phyloP scores from a whole-genome alignment of 768 basidiomycete species.

The Hypholoma sublateritium region DNA sequence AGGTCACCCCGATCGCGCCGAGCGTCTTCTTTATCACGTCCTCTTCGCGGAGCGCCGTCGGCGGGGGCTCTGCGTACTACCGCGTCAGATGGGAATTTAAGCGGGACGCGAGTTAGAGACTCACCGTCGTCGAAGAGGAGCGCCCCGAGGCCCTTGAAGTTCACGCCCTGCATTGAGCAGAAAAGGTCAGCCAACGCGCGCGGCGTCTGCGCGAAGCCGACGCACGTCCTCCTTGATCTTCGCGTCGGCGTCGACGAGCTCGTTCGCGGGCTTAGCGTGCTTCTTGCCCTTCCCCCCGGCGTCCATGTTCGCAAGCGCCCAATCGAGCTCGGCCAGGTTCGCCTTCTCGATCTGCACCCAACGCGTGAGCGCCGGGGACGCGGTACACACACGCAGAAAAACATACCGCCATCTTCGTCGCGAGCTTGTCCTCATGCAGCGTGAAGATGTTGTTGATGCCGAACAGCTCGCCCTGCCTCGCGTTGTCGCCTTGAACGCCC shows the following conservation, averaged over 20 bases:
- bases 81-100: background rate
- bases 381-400: background rate
- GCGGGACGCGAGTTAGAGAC: constrained; percentile 13
- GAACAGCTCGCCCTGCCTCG: constrained; percentile 79
- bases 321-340: constrained; percentile 71
- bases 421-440: constrained; percentile 65
- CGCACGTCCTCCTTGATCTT: constrained; percentile 39
- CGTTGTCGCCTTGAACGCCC: constrained; percentile 78
- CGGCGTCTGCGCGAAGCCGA: background rate
- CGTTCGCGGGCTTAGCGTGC: constrained; percentile 28
- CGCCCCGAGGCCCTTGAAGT: constrained; percentile 58
- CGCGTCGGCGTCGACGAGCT: constrained; percentile 46
- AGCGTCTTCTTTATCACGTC: constrained; percentile 55
- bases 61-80: constrained; percentile 33
- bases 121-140: constrained; percentile 73
- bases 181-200: background rate
- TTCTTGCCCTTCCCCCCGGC: constrained; percentile 24
- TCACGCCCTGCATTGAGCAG: constrained; percentile 38
- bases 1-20: constrained; percentile 60
- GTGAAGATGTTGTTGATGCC: constrained; percentile 85
- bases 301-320: constrained; percentile 72
- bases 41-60: constrained; percentile 33
- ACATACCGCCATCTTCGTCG: constrained; percentile 74
- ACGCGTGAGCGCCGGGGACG: background rate
- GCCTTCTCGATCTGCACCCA: constrained; percentile 71